Evolutionary conservation across 2,329 filamentous ascomycete species (phyloP), one percentile per base, ranked within the genome.

Genomic region (Trichoderma sp.): DNA sequence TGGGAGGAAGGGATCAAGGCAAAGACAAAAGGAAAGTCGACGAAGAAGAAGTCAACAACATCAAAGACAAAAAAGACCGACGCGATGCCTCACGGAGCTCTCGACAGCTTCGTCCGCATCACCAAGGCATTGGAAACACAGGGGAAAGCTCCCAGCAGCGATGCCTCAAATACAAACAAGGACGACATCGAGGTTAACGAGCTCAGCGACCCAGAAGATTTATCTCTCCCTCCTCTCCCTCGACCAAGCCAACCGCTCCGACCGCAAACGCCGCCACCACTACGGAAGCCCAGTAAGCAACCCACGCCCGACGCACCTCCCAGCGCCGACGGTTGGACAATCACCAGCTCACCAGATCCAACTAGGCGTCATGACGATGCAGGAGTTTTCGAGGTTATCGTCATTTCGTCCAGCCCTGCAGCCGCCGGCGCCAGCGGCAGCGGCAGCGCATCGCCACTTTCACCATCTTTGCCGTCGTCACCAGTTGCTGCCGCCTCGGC

Each of bases 321-420:
- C 64, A 73, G 63, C 61, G 70, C 72, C 68, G 70, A 70, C 65
- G 70, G 70, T 67, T 80, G 81, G 79, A 78, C 77, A 67, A 77
- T 79, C 71, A 75, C 75, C 71, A 76, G 79, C 81, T 83, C 80
- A 83, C 82, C 79, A 73, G 70, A 71, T 67, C 73, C 74, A 70
- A 79, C 80, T 78, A 83, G 81, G 73, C 77, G 72, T 69, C 71
- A 69, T 71, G 72, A 56, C 67, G 45, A 65, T 35, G 64, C 65
- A 60, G 67, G 63, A 68, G 67, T 67, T 67, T 71, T 73, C 73
- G 77, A 83, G 72, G 71, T 81, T 69, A 82, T 84, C 76, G 58
- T 80, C 70, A 79, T 84, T 74, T 75, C 79, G 71, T 84, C 82
- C 74, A 83, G 82, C 70, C 82, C 82, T 61, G 71, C 74, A n/a